Evolutionary conservation across 176 grass and related monocot species (phyloP).

Genomic region (maize (Zea mays)): Zm-B73-REFERENCE-NAM-5.0 NC_050097.1:204368501-204369000

Average conservation of each 20-base stretch:
- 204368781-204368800: conserved; percentile 6
- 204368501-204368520: conserved; percentile 2
- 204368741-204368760: neutral
- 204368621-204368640: neutral
- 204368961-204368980: conserved; percentile 99
- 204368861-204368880: conserved; percentile 61
- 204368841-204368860: conserved; percentile 99
- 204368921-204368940: conserved; percentile 42
- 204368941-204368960: conserved; percentile 76
- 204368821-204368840: conserved; percentile 97
- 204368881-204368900: conserved; percentile 18
- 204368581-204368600: neutral
- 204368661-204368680: conserved; percentile 1
- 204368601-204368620: neutral
- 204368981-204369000: conserved; percentile 94
- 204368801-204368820: conserved; percentile 98
- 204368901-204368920: conserved; percentile 6
- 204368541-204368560: neutral
- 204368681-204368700: neutral
- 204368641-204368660: neutral
- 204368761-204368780: conserved; percentile 10
- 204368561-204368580: neutral
- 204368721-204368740: conserved; percentile 2
- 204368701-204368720: neutral
- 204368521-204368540: neutral